These are phyloP conservation scores for Penicillium sp. DNA, from an alignment of 2,329 filamentous ascomycete genomes.

Conservation along the genomic window DNA sequence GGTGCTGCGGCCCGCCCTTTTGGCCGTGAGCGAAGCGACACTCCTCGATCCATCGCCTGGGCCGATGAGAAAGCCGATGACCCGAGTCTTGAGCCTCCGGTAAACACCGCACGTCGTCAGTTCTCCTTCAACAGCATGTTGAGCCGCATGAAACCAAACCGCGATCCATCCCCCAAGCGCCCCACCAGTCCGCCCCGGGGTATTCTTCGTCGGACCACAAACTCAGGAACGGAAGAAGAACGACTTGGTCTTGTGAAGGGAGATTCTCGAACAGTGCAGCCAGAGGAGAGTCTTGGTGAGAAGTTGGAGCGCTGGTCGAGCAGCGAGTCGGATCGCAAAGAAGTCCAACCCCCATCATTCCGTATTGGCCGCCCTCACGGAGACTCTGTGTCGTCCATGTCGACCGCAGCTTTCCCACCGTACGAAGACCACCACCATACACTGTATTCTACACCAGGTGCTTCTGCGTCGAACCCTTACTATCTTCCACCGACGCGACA, in stretches of 20 bases:
- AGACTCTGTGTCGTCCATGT: slow-evolving; percentile 26
- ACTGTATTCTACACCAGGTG: slow-evolving; percentile 13
- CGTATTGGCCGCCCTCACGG: slow-evolving; percentile 19
- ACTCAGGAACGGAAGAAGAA: slow-evolving; percentile 76
- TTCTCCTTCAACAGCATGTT: slow-evolving; percentile 94
- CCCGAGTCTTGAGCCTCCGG: slow-evolving; percentile 27
- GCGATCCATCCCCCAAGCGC: slow-evolving; percentile 22
- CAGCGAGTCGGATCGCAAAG: slow-evolving; percentile 16
- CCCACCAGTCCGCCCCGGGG: slow-evolving; percentile 33
- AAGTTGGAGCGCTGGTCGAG: slow-evolving; percentile 32
- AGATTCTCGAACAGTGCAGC: slow-evolving; percentile 47
- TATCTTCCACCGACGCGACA: slow-evolving; percentile 21
- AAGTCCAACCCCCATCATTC: slow-evolving; percentile 21
- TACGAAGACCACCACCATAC: slow-evolving; percentile 31
- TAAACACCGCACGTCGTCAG: slow-evolving; percentile 67
- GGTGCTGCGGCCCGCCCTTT: slow-evolving; percentile 20
- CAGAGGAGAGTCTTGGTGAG: slow-evolving; percentile 29
- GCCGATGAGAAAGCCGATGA: slow-evolving; percentile 28
- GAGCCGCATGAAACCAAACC: slow-evolving; percentile 45
- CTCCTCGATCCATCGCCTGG: slow-evolving; percentile 43
- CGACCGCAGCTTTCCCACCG: slow-evolving; percentile 27
- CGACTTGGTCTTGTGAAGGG: slow-evolving; percentile 78
- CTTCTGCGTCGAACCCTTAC: slow-evolving; percentile 21
- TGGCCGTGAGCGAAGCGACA: slow-evolving; percentile 31
- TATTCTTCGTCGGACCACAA: slow-evolving; percentile 46